Evolutionary conservation across 176 grass and related monocot genomes (phyloP).

Genomic region (Juncus inflexus): DNA sequence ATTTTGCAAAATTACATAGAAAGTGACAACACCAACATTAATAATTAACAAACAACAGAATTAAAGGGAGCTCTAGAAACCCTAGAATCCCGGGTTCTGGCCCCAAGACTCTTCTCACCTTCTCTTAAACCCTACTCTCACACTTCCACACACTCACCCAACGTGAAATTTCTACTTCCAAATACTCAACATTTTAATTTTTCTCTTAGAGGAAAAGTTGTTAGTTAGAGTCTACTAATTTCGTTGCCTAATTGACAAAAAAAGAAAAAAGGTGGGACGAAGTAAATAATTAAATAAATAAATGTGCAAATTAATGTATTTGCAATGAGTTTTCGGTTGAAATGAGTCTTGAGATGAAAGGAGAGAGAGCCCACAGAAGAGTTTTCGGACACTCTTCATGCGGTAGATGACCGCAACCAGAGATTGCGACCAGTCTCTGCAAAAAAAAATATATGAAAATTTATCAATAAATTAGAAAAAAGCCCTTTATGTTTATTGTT

Average conservation of each 20-base stretch:
- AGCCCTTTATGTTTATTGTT: too few species aligned
- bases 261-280: conserved; percentile 7
- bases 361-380: conserved; percentile 75
- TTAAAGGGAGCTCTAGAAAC: conserved; percentile 82
- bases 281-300: conserved; percentile 27
- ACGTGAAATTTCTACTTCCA: background rate
- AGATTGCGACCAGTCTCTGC: conserved; percentile 87
- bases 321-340: conserved; percentile 50
- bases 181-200: conserved; percentile 7
- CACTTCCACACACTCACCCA: background rate
- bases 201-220: conserved; percentile 4
- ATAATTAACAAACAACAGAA: conserved; percentile 38
- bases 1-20: conserved; percentile 47
- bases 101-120: conserved; percentile 53
- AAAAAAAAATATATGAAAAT: conserved; percentile 11
- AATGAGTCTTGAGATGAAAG: conserved; percentile 81
- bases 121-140: conserved; percentile 28
- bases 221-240: conserved; percentile 26
- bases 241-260: conserved; percentile 21
- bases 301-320: conserved; percentile 42
- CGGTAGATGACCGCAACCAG: conserved; percentile 84
- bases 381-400: conserved; percentile 96
- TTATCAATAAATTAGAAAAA: too few species aligned
- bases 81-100: conserved; percentile 69
- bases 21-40: conserved; percentile 38